Conservation (phyloP, 2,329 filamentous ascomycete genomes). For the Aureobasidium sp. region DNA sequence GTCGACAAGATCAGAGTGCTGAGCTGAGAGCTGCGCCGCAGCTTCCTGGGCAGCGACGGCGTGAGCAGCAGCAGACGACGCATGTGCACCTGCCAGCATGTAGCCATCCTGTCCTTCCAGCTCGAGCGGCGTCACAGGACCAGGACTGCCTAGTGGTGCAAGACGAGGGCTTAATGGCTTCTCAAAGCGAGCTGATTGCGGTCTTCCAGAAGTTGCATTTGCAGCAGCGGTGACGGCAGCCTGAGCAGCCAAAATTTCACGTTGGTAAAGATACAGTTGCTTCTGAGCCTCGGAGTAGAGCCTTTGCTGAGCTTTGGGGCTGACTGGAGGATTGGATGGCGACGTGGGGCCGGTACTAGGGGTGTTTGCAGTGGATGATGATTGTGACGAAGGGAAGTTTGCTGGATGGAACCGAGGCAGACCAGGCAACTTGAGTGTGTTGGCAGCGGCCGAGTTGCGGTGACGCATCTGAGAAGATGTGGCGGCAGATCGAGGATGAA, state of each 20-base stretch:
- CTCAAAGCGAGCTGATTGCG: slow-evolving; percentile 12
- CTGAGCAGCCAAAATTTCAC: slow-evolving; percentile 28
- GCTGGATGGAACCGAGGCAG: slow-evolving; percentile 46
- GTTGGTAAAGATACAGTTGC: slow-evolving; percentile 42
- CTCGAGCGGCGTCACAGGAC: slow-evolving; percentile 45
- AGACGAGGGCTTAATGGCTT: slow-evolving; percentile 42
- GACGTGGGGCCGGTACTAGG: slow-evolving; percentile 29
- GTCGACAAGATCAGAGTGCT: slow-evolving; percentile 36
- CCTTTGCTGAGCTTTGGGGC: slow-evolving; percentile 35
- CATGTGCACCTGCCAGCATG: slow-evolving; percentile 36
- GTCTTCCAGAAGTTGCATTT: slow-evolving; percentile 13
- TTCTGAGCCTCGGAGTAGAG: slow-evolving; percentile 42
- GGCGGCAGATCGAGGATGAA: slow-evolving; percentile 20
- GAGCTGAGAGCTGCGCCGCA: not conserved
- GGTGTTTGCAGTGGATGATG: slow-evolving; percentile 30
- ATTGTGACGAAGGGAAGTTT: slow-evolving; percentile 35
- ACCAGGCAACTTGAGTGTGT: slow-evolving; percentile 38
- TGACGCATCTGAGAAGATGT: slow-evolving; percentile 27
- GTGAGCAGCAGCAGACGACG: slow-evolving; percentile 16
- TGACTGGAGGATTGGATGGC: slow-evolving; percentile 34
- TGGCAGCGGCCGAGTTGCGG: slow-evolving; percentile 24
- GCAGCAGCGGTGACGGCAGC: slow-evolving; percentile 19
- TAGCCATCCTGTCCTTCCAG: slow-evolving; percentile 39
- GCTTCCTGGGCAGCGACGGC: slow-evolving; percentile 9
- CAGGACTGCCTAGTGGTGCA: slow-evolving; percentile 42